A percentile compares a stretch with the other conserved stretches of the same genome.
These are phyloP conservation scores for Puya raimondii DNA, from an alignment of 176 grass and related monocot genomes.

Conservation along the genomic window DNA sequence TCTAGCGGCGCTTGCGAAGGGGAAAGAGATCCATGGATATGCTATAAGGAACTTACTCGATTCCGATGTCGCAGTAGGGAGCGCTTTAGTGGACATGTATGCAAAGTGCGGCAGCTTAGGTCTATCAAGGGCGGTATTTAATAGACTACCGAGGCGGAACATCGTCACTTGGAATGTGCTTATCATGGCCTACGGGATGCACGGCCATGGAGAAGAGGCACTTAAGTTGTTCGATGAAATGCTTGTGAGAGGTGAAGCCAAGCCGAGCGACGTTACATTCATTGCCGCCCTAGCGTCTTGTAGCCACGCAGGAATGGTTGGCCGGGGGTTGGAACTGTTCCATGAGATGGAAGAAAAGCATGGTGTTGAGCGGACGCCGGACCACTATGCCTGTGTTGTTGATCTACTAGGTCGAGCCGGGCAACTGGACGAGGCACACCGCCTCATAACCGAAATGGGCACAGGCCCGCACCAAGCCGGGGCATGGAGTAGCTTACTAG, in stretches of 20 bases:
- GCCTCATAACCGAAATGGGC: conserved; percentile 49
- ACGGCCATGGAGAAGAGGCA: conserved; percentile 57
- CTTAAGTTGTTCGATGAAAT: conserved; percentile 58
- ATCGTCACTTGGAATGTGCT: conserved; percentile 98
- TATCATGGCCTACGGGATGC: conserved; percentile 94
- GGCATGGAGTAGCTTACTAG: conserved; percentile 69
- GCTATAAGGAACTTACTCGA: conserved; percentile 43
- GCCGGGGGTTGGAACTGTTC: conserved; percentile 56
- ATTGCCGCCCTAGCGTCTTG: conserved; percentile 76
- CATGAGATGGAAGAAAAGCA: conserved; percentile 43
- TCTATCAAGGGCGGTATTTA: conserved; percentile 43
- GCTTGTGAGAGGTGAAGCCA: conserved; percentile 46
- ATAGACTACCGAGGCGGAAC: conserved; percentile 54
- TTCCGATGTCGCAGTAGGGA: conserved; percentile 66
- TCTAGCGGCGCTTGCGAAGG: conserved; percentile 55
- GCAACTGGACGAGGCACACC: conserved; percentile 47
- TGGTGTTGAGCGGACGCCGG: conserved; percentile 42
- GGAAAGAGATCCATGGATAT: conserved; percentile 82
- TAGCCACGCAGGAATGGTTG: conserved; percentile 81
- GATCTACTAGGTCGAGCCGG: conserved; percentile 75
- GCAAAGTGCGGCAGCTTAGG: conserved; percentile 70
- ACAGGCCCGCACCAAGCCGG: conserved; percentile 38
- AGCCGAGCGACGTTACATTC: conserved; percentile 67
- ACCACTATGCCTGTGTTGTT: conserved; percentile 67
- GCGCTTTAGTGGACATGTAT: conserved; percentile 88